Percentiles rank a stretch among this genome's conserved stretches.
Evolutionary conservation across 441 rosid genomes (phyloP).

Genomic region (Francoa sonchifolia): DNA sequence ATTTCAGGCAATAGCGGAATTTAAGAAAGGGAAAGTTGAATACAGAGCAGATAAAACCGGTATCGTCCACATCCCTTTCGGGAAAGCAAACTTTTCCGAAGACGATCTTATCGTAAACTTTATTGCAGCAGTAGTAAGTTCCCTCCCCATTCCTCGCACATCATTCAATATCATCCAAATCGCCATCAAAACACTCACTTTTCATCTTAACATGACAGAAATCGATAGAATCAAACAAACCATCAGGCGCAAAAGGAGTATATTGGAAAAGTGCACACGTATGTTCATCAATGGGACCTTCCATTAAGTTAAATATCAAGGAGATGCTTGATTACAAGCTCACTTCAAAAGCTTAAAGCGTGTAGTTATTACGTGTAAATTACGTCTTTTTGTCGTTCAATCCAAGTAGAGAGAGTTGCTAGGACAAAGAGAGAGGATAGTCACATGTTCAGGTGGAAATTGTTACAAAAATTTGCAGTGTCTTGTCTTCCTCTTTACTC

Average conservation of each 20-base stretch:
- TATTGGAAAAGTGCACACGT: conserved; percentile 88
- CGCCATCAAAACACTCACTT: not conserved
- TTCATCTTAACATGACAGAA: conserved; percentile 33
- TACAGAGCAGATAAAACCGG: conserved; percentile 97
- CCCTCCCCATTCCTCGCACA: not conserved
- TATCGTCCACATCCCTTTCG: conserved; percentile 89
- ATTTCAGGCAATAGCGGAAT: conserved; percentile 86
- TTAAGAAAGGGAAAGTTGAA: conserved; percentile 91
- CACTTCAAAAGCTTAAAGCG: too few species aligned
- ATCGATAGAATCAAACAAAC: conserved; percentile 91
- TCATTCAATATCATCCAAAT: not conserved
- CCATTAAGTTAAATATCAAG: conserved; percentile 64
- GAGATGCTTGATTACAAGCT: conserved; percentile 88
- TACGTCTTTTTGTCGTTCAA: too few species aligned
- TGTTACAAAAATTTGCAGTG: too few species aligned
- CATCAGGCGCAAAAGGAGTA: conserved; percentile 90
- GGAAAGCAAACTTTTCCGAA: conserved; percentile 60
- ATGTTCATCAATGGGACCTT: conserved; percentile 98
- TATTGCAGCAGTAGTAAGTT: conserved; percentile 65
- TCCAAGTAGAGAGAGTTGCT: too few species aligned
- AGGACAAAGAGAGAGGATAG: too few species aligned
- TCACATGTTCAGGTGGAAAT: too few species aligned
- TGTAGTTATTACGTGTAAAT: too few species aligned
- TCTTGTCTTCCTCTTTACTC: too few species aligned
- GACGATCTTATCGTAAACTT: conserved; percentile 82